Conservation (phyloP, 2,329 filamentous ascomycete species). For the Clonostachys sp. region DNA sequence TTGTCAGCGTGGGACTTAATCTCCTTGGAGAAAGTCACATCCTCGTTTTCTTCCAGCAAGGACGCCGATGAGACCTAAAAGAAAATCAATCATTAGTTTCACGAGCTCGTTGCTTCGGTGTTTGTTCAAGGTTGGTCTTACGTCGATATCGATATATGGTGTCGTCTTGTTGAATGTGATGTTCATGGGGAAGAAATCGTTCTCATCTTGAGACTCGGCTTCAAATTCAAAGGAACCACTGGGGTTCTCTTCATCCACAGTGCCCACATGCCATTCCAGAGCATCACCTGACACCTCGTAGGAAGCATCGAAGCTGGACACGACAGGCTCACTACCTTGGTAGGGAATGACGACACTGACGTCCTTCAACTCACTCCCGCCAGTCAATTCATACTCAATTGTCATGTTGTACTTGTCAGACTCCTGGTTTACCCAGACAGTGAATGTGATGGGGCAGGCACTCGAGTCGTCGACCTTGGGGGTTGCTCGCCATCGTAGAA, state of each 20-base stretch:
- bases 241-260: slow-evolving; percentile 75
- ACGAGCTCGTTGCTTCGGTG: not conserved
- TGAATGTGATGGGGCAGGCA: slow-evolving; percentile 89
- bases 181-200: slow-evolving; percentile 97
- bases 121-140: slow-evolving; percentile 44
- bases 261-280: slow-evolving; percentile 89
- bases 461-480: slow-evolving; percentile 76
- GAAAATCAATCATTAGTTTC: slow-evolving; percentile 12
- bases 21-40: slow-evolving; percentile 79
- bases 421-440: slow-evolving; percentile 94
- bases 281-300: slow-evolving; percentile 93
- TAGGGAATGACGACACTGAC: slow-evolving; percentile 89
- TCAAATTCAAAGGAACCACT: slow-evolving; percentile 95
- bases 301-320: slow-evolving; percentile 89
- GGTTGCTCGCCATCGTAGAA: slow-evolving; percentile 86
- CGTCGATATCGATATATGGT: slow-evolving; percentile 90
- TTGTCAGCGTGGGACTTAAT: slow-evolving; percentile 72
- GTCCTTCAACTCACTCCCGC: slow-evolving; percentile 72
- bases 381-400: slow-evolving; percentile 90
- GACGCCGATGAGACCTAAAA: slow-evolving; percentile 60
- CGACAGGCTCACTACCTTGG: slow-evolving; percentile 76
- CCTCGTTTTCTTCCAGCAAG: slow-evolving; percentile 70
- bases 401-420: slow-evolving; percentile 83
- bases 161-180: slow-evolving; percentile 81
- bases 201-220: slow-evolving; percentile 79